A percentile compares a stretch with the other conserved stretches of the same genome.
Conservation (phyloP, 805 yeast species). For the Ogataea pignaliae region DNA sequence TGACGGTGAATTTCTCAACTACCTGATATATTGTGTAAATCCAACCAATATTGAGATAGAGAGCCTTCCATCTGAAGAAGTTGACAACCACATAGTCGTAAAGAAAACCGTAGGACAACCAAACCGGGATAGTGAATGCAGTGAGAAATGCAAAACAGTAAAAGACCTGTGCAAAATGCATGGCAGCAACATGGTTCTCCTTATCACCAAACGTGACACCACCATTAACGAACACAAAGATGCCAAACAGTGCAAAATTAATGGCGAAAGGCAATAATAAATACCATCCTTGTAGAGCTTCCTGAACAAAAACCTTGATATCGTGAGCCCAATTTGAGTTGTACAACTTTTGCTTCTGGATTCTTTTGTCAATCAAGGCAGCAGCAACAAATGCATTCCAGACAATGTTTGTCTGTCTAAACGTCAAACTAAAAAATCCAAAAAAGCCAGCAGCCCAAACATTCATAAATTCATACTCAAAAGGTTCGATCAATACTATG, state of each 20-base stretch:
- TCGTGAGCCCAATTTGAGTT: slow-evolving; percentile 26
- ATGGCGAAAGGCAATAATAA: slow-evolving; percentile 44
- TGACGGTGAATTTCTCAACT: slow-evolving; percentile 59
- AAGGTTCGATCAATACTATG: slow-evolving; percentile 33
- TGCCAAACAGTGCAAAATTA: slow-evolving; percentile 49
- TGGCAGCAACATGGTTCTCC: slow-evolving; percentile 66
- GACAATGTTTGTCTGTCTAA: slow-evolving; percentile 88
- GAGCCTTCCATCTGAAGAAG: slow-evolving; percentile 19
- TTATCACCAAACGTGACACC: slow-evolving; percentile 93
- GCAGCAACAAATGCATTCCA: slow-evolving; percentile 71
- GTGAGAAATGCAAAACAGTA: slow-evolving; percentile 67
- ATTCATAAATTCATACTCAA: slow-evolving; percentile 16
- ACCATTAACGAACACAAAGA: slow-evolving; percentile 62
- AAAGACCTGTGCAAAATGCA: slow-evolving; percentile 77
- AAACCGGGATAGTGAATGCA: slow-evolving; percentile 68
- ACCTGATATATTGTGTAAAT: slow-evolving; percentile 36
- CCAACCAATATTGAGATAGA: slow-evolving; percentile 20
- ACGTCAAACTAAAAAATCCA: slow-evolving; percentile 60
- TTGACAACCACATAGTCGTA: slow-evolving; percentile 34
- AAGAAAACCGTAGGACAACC: slow-evolving; percentile 48
- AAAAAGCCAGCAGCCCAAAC: slow-evolving; percentile 43
- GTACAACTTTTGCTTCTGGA: slow-evolving; percentile 30
- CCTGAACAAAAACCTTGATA: slow-evolving; percentile 19
- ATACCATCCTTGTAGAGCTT: slow-evolving; percentile 29
- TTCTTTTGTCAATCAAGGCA: slow-evolving; percentile 47